Evolutionary conservation across 331 rosid species (phyloP), one percentile per base, ranked within the genome.

Genomic region (Malus hybrid): DNA sequence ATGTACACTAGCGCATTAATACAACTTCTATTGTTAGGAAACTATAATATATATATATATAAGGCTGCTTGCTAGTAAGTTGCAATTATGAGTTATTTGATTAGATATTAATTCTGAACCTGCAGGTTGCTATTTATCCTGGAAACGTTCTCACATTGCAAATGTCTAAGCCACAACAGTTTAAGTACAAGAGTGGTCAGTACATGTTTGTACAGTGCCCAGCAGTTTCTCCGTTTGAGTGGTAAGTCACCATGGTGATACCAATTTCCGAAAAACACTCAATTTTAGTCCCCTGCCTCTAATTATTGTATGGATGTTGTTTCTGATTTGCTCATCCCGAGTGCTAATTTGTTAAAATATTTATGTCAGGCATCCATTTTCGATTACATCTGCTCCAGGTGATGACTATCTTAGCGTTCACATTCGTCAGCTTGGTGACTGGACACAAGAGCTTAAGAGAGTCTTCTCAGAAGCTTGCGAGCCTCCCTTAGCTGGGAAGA

Each of bases 201-300:
- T 95, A 95, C 89, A 95, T 95, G 99, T 95, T 92, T 88, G 99
- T 95, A 71, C 99, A 95, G 74, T 95, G 99, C 79, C 92, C 99
- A 10, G 97, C 96, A 1, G 90, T 95, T 80, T 92, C 99, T 80
- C 98, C 98, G 4, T 92, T 90, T 88, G 99, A 95, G 83, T 95
- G 99, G 99, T 95, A 73, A 82, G 83, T 86, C 74, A 74, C 76
- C 48, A 36, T 63, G 57, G 33, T 36, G 48, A 67, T 64, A 31
- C 68, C 42, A 18, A 64, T 64, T 31, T 19, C 1, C 2, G 18
- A 66, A 36, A 19, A n/a, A 19, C 12, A 31, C 66, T 32, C 16
- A 32, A 65, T 31, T 36, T 39, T 8, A 36, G 44, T 33, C 29
- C 50, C 70, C 50, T 34, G 27, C 22, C 5, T 33, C 5, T 8